Base-by-base conservation (phyloP, 306 rosid species). In the Parietaria judaica region DNA sequence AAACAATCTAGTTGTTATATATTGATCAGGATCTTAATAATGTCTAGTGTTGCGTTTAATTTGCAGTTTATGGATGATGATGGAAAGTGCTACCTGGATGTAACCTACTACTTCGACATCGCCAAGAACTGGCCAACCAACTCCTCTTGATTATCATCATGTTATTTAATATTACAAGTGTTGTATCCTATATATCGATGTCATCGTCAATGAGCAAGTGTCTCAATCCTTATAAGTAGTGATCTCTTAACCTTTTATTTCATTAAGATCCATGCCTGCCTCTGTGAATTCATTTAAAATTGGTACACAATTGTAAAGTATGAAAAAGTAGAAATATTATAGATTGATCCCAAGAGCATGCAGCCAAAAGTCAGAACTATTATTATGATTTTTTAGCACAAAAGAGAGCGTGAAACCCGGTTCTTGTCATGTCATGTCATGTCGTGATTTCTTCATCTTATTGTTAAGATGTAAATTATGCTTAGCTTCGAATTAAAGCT, bases 61-160 rank as follows among this genome's bases (percentile, higher is more conserved):
- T 23, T 23, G 31, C 83, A 90, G 97, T 90, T 86, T 74, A 78
- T 84, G 73, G 97, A 90, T 79, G 97, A 90, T 69, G 97, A 90
- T 83, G 78, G 84, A 48, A 86, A 84, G 72, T 86, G 95, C 83
- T 81, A 82, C 70, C 73, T 90, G 88, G 95, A 90, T 59, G 68
- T 73, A 7, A 79, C 71, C 55, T 90, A 90, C 81, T 64, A 75
- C 76, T 90, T 90, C 67, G 97, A 90, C 58, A 90, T 90, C 69
- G 90, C 74, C 74, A 90, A 84, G 88, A 81, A 74, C 44, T 90
- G 95, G 97, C 76, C 94, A 63, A 61, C 70, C 61, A 45, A 76
- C 35, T 65, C 64, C 35, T 65, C 64, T 34, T 86, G 68, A 83
- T 63, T 49, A 58, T 60, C 59, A 61, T 3, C 39, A 45, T 37